Evolutionary conservation across 768 basidiomycete genomes (phyloP).

Genomic region (Trametes villosa): DNA sequence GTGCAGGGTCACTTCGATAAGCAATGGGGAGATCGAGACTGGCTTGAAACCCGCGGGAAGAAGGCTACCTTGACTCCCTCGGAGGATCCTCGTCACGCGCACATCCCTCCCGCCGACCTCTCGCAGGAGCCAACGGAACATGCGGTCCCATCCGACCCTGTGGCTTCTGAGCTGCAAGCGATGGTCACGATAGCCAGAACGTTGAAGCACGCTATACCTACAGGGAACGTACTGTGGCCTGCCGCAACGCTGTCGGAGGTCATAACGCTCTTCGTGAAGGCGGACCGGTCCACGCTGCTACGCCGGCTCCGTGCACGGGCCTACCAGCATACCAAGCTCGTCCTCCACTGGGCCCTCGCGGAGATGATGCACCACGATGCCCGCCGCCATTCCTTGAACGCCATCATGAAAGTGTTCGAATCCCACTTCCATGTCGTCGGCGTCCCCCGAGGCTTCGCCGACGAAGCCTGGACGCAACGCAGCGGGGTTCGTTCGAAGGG

Average conservation of each 20-base stretch:
- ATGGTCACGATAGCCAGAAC: neutral
- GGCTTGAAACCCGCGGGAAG: neutral
- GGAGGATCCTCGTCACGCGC: too few species aligned
- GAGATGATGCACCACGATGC: conserved; percentile 32
- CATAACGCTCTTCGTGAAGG: conserved; percentile 20
- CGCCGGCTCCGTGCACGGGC: conserved; percentile 62
- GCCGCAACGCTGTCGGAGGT: conserved; percentile 19
- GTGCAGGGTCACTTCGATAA: neutral
- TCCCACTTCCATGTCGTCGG: conserved; percentile 56
- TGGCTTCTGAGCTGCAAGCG: too few species aligned
- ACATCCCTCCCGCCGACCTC: too few species aligned
- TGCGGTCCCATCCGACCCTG: too few species aligned
- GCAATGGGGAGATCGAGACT: neutral
- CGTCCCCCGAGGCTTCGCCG: conserved; percentile 43
- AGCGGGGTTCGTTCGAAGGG: neutral
- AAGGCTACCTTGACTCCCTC: too few species aligned
- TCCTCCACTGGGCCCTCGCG: conserved; percentile 31
- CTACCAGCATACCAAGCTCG: conserved; percentile 40
- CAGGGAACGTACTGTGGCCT: neutral
- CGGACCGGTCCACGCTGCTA: conserved; percentile 69
- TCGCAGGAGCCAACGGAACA: too few species aligned
- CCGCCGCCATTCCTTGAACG: conserved; percentile 3
- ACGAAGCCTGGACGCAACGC: conserved; percentile 5
- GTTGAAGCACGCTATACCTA: neutral
- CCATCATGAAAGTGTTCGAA: conserved; percentile 43